A percentile compares a stretch with the other conserved stretches of the same genome.
These are phyloP conservation scores for Didymella exigua DNA, from an alignment of 2,329 filamentous ascomycete species.

Conservation along the genomic window DNA sequence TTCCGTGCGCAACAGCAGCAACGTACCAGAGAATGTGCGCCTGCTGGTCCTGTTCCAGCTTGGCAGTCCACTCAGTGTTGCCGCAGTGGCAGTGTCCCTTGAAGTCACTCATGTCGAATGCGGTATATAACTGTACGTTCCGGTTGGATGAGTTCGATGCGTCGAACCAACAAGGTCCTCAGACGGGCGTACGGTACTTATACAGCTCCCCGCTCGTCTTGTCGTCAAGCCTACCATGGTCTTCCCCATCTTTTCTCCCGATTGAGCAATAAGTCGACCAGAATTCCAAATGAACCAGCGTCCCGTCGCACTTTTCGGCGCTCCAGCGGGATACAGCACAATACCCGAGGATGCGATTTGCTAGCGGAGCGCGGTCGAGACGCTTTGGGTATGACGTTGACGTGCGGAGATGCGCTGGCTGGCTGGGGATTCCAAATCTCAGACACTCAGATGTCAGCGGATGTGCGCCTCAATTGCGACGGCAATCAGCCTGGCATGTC, in stretches of 20 bases:
- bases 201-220: constrained; percentile 6
- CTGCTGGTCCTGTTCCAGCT: constrained; percentile 53
- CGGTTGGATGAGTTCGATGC: background rate
- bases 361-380: background rate
- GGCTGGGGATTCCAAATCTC: constrained; percentile 5
- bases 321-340: background rate
- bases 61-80: constrained; percentile 58
- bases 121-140: background rate
- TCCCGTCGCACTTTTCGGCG: too few species aligned
- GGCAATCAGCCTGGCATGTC: background rate
- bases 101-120: constrained; percentile 43
- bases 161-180: constrained; percentile 10
- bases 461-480: background rate
- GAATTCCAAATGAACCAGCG: constrained; percentile 3
- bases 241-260: background rate
- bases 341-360: background rate
- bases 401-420: background rate
- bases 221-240: background rate
- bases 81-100: constrained; percentile 63
- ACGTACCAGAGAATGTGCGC: constrained; percentile 55
- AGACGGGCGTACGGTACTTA: constrained; percentile 8
- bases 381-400: constrained; percentile 10
- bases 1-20: too few species aligned
- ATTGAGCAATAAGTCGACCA: background rate
- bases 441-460: background rate